Percentiles rank a stretch among this genome's conserved stretches.
Evolutionary conservation across 2,329 filamentous ascomycete species (phyloP).

Genomic region (Fusarium globosum): DNA sequence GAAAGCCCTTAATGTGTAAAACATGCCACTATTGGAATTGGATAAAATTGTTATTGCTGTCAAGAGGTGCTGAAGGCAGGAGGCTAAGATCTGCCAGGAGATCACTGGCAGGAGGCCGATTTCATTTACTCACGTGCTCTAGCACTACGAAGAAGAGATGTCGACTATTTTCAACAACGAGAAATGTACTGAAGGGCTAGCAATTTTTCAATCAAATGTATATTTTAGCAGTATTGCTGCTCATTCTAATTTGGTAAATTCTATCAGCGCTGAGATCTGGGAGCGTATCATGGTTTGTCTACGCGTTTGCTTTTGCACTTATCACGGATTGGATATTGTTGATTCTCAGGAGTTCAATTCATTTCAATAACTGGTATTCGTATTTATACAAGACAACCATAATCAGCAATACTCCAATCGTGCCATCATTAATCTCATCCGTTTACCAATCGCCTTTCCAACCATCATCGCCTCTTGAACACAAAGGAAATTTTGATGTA

Average conservation of each 20-base stretch:
- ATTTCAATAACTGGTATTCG: constrained; percentile 11
- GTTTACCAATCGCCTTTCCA: neutral
- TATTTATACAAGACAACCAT: constrained; percentile 27
- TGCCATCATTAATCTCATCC: constrained; percentile 33
- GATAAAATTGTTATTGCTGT: neutral
- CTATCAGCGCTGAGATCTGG: too few relatives aligned
- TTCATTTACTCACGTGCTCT: constrained; percentile 21
- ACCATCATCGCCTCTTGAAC: neutral
- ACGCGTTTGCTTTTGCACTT: neutral
- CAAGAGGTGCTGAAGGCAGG: neutral
- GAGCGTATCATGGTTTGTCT: too few relatives aligned
- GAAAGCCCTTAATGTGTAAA: neutral
- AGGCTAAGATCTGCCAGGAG: neutral
- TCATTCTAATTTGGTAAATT: neutral
- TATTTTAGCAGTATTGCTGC: neutral
- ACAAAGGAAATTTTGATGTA: neutral
- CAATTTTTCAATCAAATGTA: accelerated
- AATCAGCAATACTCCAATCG: constrained; percentile 25
- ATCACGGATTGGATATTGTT: neutral
- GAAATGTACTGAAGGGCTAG: neutral
- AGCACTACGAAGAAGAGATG: too few relatives aligned
- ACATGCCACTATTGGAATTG: neutral
- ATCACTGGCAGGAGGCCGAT: neutral
- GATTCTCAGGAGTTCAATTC: neutral
- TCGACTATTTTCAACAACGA: neutral